Conservation (phyloP, 495 filamentous ascomycete genomes). For the Lasiosphaeria hispida region DNA sequence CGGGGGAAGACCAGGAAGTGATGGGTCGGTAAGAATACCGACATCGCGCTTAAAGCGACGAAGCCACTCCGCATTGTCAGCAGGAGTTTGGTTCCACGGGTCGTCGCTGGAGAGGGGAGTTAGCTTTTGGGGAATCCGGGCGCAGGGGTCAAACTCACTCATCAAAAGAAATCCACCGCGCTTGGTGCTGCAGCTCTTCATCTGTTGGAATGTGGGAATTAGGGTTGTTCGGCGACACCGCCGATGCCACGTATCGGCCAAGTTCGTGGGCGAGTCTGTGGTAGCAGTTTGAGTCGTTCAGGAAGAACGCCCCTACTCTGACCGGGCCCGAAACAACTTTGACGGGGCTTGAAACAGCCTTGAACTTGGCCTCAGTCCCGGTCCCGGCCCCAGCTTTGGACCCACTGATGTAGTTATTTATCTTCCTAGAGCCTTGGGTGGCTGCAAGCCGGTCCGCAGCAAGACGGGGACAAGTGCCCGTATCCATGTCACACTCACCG, state of each 20-base stretch:
- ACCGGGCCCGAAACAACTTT: slow-evolving; percentile 5
- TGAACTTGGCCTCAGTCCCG: neutral
- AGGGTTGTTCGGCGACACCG: slow-evolving; percentile 53
- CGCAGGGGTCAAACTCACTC: slow-evolving; percentile 37
- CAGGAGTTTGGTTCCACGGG: slow-evolving; percentile 72
- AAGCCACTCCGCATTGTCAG: slow-evolving; percentile 71
- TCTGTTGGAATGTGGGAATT: slow-evolving; percentile 52
- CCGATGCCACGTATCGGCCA: slow-evolving; percentile 43
- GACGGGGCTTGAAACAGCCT: neutral
- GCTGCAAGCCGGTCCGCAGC: neutral
- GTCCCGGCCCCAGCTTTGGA: no score
- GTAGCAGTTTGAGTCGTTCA: slow-evolving; percentile 57
- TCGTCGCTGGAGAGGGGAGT: slow-evolving; percentile 49
- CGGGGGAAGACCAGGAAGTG: slow-evolving; percentile 43
- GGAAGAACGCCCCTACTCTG: slow-evolving; percentile 19
- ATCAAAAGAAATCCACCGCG: slow-evolving; percentile 56
- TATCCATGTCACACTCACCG: no score
- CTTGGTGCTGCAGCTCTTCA: slow-evolving; percentile 53
- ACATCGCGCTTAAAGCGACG: slow-evolving; percentile 64
- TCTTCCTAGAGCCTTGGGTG: neutral
- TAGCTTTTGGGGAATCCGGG: neutral
- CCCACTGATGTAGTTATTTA: neutral
- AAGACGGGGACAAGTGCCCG: no score
- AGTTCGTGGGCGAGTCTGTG: slow-evolving; percentile 48
- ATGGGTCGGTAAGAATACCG: slow-evolving; percentile 48